Evolutionary conservation across 495 filamentous ascomycete genomes (phyloP).

Genomic region (Tricharina praecox): DNA sequence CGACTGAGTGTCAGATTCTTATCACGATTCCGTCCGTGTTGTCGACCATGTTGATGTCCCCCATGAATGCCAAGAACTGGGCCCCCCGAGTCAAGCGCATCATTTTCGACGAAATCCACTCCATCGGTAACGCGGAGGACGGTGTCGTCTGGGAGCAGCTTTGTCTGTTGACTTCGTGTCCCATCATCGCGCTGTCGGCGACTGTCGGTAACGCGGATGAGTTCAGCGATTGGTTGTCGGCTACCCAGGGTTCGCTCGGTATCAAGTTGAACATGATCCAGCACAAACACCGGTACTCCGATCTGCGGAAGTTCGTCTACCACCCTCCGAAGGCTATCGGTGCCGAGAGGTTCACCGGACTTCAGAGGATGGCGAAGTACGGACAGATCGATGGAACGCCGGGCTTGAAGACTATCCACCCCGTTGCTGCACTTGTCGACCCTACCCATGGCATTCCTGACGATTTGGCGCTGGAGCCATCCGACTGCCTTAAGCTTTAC

Average conservation of each 20-base stretch:
- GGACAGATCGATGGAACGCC: conserved; percentile 21
- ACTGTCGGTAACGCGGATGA: conserved; percentile 61
- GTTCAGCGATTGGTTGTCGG: conserved; percentile 49
- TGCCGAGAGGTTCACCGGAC: conserved; percentile 39
- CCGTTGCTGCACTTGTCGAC: conserved; percentile 44
- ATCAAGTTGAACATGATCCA: conserved; percentile 46
- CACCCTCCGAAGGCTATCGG: conserved; percentile 29
- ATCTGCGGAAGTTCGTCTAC: conserved; percentile 55
- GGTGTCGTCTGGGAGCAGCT: conserved; percentile 71
- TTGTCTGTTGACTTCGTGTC: conserved; percentile 53
- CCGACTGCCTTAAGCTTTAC: conserved; percentile 53
- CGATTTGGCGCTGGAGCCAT: conserved; percentile 50
- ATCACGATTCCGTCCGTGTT: conserved; percentile 64
- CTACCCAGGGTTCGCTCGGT: conserved; percentile 38
- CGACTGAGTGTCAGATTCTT: conserved; percentile 52
- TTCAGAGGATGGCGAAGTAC: conserved; percentile 32
- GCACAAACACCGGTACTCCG: conserved; percentile 51
- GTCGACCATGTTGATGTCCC: conserved; percentile 59
- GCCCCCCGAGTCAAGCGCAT: conserved; percentile 48
- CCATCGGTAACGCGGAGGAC: conserved; percentile 59
- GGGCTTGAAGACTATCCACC: conserved; percentile 37
- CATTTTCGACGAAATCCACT: conserved; percentile 77
- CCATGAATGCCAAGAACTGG: conserved; percentile 49
- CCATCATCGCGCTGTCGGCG: conserved; percentile 63
- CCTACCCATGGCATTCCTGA: conserved; percentile 41